Percentiles rank a stretch among this genome's conserved stretches.
Conservation (phyloP, 2,329 filamentous ascomycete genomes). For the Fusarium denticulatum region DNA sequence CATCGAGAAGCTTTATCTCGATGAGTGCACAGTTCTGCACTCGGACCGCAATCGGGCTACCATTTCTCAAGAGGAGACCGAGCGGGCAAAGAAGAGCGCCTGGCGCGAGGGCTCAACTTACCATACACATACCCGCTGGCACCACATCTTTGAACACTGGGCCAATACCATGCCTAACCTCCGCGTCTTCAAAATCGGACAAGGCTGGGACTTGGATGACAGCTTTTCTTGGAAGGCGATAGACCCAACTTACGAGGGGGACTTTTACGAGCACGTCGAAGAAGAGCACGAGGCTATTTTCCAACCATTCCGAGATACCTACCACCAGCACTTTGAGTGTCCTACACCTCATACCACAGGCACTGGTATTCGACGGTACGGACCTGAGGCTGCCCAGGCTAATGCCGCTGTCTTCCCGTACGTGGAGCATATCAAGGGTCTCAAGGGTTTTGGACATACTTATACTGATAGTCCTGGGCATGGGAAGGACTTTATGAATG, state of each 20-base stretch:
- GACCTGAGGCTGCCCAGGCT: neutral
- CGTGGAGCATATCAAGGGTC: neutral
- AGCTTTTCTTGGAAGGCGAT: neutral
- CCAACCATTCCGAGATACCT: neutral
- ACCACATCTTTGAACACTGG: conserved; percentile 14
- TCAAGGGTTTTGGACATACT: too few species aligned
- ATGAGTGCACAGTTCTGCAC: conserved; percentile 51
- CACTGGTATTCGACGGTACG: neutral
- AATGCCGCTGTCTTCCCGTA: neutral
- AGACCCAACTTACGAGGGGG: neutral
- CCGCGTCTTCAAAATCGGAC: neutral
- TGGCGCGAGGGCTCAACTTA: neutral
- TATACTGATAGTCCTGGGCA: neutral
- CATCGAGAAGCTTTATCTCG: conserved; percentile 51
- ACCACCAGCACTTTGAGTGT: conserved; percentile 5
- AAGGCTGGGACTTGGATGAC: neutral
- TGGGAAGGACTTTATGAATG: neutral
- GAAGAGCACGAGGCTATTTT: neutral
- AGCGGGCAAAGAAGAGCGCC: accelerated
- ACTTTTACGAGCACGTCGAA: neutral
- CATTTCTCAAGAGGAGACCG: neutral
- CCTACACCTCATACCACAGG: neutral
- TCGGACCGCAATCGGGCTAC: neutral
- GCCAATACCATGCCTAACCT: neutral
- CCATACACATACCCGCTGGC: neutral